phyloP scores from a whole-genome alignment of 2,329 filamentous ascomycete species.

The Bisporella sp. region DNA sequence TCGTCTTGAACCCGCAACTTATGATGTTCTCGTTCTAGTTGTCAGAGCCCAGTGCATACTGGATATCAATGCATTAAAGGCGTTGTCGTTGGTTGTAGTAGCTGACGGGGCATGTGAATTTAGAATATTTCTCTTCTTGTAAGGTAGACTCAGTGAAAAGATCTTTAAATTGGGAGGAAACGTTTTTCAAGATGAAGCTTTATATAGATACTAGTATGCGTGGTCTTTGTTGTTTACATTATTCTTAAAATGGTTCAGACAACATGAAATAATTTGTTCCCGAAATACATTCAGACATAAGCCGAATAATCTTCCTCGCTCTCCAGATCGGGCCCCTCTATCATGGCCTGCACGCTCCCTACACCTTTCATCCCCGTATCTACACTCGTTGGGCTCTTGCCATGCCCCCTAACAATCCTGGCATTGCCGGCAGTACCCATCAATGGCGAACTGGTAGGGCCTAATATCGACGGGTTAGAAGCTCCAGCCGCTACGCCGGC shows the following conservation, averaged over 20 bases:
- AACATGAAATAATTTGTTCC: too few species aligned
- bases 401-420: not conserved
- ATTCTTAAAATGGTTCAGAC: too few species aligned
- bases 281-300: not conserved
- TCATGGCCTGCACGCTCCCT: not conserved
- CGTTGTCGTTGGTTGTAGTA: not conserved
- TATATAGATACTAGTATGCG: too few species aligned
- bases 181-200: too few species aligned
- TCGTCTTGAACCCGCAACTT: conserved; percentile 54
- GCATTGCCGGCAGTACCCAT: not conserved
- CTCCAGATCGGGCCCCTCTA: not conserved
- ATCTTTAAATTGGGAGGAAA: too few species aligned
- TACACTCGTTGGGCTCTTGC: not conserved
- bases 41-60: not conserved
- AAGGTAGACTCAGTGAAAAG: too few species aligned
- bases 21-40: conserved; percentile 54
- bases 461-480: not conserved
- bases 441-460: not conserved
- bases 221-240: too few species aligned
- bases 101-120: too few species aligned
- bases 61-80: not conserved
- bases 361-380: not conserved
- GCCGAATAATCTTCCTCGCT: not conserved
- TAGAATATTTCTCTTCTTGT: too few species aligned
- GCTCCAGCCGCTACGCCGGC: too few species aligned